Base-by-base conservation (phyloP, 768 basidiomycete species). In the Sporobolomyces phaffii region DNA sequence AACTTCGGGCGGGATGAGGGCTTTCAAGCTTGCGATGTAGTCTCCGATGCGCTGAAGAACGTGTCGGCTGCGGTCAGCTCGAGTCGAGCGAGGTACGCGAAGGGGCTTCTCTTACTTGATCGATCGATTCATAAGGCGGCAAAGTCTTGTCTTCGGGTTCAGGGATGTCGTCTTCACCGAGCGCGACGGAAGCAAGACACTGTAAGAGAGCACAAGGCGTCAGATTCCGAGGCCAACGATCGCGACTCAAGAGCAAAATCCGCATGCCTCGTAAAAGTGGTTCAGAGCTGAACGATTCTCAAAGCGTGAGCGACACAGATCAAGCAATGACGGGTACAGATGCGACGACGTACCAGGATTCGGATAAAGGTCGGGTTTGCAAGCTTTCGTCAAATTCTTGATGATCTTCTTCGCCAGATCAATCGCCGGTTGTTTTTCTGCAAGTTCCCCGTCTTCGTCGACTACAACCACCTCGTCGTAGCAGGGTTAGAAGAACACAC, bases 121-220 rank as follows among this genome's bases (percentile, higher is more conserved):
- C 87, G 61, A 97, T 91, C 76, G 83, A 81, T 63, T 86, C 84
- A 51, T 84, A 79, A 72, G 88, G 86, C 6, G 93, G 93, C 64
- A 82, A 76, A 0, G 93, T 91, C 72, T 86, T 78, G 77, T 99
- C 94, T 69, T 89, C 86, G 66, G 90, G 90, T 62, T 62, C 71
- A 2, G 83, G 80, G 75, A 94, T 86, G 69, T 87, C 96, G 64
- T 91, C 85, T 75, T 96, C 90, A 2, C 40, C 38, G 78, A 98
- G 93, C 0, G 96, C 96, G 60, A 85, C 86, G 11, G 94, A 90
- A 78, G 96, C 86, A 11, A 98, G 82, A 74, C 93, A 62, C 70
- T 70, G 53, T 11, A 4, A 33, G 89, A 24, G 85, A 24, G 31
- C 29, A 54, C 2, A 47, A 52, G 33, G 38, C 15, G 38, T 43